Evolutionary conservation across 768 basidiomycete species (phyloP).

Genomic region (Erythrobasidium yunnanense): DNA sequence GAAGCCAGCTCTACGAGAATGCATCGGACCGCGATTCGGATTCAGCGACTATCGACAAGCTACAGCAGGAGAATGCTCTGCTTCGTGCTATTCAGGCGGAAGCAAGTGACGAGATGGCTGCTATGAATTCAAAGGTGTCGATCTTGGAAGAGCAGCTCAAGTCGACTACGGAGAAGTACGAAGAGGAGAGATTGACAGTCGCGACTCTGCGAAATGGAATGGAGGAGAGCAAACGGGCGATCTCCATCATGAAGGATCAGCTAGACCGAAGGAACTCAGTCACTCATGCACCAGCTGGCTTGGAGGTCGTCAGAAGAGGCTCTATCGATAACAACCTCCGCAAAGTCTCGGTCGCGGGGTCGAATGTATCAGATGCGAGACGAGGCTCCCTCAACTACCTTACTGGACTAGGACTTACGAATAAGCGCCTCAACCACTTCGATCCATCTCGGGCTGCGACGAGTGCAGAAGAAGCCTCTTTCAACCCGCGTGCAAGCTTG

Average conservation of each 20-base stretch:
- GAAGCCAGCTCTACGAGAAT: slow-evolving; percentile 1
- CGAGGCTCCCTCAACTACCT: slow-evolving; percentile 22
- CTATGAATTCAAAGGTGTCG: background rate
- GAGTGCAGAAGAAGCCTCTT: background rate
- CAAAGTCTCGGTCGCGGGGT: background rate
- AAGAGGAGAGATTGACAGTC: slow-evolving; percentile 7
- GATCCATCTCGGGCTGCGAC: background rate
- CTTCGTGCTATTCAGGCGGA: background rate
- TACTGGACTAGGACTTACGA: slow-evolving; percentile 16
- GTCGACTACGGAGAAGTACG: background rate
- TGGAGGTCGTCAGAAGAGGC: no score
- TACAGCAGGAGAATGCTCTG: background rate
- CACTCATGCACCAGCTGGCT: background rate
- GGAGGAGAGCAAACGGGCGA: slow-evolving; percentile 23
- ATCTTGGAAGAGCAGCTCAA: background rate
- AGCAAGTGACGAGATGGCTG: background rate
- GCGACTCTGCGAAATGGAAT: background rate
- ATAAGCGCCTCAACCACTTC: slow-evolving; percentile 10
- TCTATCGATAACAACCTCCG: no score
- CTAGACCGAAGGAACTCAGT: background rate
- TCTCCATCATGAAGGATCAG: slow-evolving; percentile 19
- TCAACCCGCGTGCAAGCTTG: background rate
- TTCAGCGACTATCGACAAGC: background rate
- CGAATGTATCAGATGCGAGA: slow-evolving; percentile 9
- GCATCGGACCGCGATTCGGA: background rate